These are phyloP conservation scores for Monilinia polystroma DNA, from an alignment of 2,329 filamentous ascomycete genomes.

Conservation along the genomic window DNA sequence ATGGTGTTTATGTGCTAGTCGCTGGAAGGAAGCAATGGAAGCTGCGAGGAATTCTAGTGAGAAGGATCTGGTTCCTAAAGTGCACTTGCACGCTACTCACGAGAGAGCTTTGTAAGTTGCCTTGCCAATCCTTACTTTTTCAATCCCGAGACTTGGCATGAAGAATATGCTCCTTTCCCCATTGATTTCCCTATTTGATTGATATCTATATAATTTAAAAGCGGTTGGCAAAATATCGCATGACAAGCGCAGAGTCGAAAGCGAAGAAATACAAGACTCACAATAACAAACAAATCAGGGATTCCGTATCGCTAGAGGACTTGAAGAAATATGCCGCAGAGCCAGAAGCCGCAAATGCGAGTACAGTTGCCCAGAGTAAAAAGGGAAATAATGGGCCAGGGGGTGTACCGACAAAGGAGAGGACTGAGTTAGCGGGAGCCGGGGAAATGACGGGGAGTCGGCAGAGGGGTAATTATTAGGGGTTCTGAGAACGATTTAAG, in stretches of 20 bases:
- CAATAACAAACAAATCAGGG: conserved; percentile 6
- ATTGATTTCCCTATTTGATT: too few relatives aligned
- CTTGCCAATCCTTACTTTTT: not conserved
- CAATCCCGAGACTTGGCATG: too few relatives aligned
- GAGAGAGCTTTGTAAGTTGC: conserved; percentile 40
- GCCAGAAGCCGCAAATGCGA: conserved; percentile 30
- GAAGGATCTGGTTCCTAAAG: conserved; percentile 36
- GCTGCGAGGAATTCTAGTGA: conserved; percentile 22
- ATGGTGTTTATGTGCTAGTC: conserved; percentile 60
- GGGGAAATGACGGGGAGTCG: conserved; percentile 26
- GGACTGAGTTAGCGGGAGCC: conserved; percentile 30
- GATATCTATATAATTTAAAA: not conserved
- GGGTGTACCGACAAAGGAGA: conserved; percentile 29
- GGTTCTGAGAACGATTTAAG: not conserved
- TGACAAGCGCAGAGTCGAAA: not conserved
- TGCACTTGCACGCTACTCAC: conserved; percentile 42
- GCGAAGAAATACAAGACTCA: not conserved
- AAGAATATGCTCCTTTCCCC: too few relatives aligned
- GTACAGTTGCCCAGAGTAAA: conserved; percentile 29
- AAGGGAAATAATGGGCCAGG: conserved; percentile 26
- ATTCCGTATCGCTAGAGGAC: conserved; percentile 37
- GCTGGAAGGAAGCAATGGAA: conserved; percentile 56
- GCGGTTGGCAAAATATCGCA: not conserved
- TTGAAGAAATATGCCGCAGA: conserved; percentile 40
- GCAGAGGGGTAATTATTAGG: conserved; percentile 7